Percentiles rank a stretch among this genome's conserved stretches.
phyloP scores from a whole-genome alignment of 164 flowering plant genomes.

The Annona cherimola region DNA sequence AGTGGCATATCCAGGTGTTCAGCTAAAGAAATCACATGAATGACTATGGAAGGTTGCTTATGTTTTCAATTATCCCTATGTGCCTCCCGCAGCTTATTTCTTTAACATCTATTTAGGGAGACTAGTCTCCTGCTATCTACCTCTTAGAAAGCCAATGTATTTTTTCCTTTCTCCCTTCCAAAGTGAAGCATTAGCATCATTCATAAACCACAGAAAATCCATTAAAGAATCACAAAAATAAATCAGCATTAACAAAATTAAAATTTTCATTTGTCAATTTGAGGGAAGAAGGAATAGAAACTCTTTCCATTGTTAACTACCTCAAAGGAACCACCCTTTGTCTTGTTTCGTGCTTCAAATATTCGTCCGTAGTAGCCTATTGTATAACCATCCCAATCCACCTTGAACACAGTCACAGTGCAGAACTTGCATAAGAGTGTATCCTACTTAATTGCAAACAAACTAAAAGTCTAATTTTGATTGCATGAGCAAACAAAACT shows the following conservation, averaged over 20 bases:
- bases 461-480: background rate
- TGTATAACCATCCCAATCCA: conserved; percentile 98
- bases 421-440: conserved; percentile 11
- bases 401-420: conserved; percentile 31
- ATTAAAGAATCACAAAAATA: too few relatives aligned
- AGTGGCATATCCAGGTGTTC: background rate
- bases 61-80: background rate
- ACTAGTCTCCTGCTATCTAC: background rate
- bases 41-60: background rate
- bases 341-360: conserved; percentile 98
- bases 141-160: too few relatives aligned
- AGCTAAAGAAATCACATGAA: background rate
- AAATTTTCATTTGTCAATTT: too few relatives aligned
- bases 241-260: background rate
- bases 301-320: conserved; percentile 25
- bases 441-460: conserved; percentile 4
- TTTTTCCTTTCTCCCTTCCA: too few relatives aligned
- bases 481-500: background rate
- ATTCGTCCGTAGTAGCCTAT: conserved; percentile 97
- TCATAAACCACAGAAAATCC: too few relatives aligned
- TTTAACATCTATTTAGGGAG: background rate
- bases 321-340: conserved; percentile 96
- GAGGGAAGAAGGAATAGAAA: background rate
- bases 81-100: background rate
- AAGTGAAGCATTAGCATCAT: too few relatives aligned